Base-by-base conservation (phyloP, 768 basidiomycete species). In the Kwoniella pini region DNA sequence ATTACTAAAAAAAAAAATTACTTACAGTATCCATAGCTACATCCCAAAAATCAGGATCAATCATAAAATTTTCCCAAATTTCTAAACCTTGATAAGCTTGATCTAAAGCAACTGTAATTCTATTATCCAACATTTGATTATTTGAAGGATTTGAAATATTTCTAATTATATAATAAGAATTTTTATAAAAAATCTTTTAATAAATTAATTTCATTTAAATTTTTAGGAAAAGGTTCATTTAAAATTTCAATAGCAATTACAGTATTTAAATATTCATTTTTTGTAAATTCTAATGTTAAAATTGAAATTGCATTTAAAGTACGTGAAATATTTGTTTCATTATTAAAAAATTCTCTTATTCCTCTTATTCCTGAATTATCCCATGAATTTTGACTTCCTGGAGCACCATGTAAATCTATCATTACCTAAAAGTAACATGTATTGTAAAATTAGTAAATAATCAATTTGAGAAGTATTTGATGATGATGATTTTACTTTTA, bases 21-120 rank as follows among this genome's bases (percentile, higher is more conserved):
- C 76, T 69, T 45, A 76, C 76, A 27, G 69, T 69, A 63, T 78
- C 77, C 46, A 76, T 46, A 2, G 71, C 65, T 19, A 78, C 77
- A 57, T 70, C 60, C 26, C 64, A 43, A 45, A 57, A 76, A 10
- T 58, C 40, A 4, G 63, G 60, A 15, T 54, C 57, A 3, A 49
- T 58, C 76, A 77, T 77, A 40, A 74, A 77, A 24, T 64, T 58
- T 4, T 65, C 52, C 76, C 76, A 77, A 4, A 57, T 42, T 19
- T 62, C 45, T 30, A 77, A 43, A 12, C 74, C 73, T 60, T 70
- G 68, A 55, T 70, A 78, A 12, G 65, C 75, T 19, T 69, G 65
- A 51, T 64, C 65, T 15, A 76, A 40, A 10, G 72, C 65, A 33
- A 75, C 69, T 5, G 54, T 60, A 39, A 69, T 28, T 13, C 15